These are phyloP conservation scores for Sporothrix pallida DNA, from an alignment of 2,329 filamentous ascomycete species.

Conservation along the genomic window DNA sequence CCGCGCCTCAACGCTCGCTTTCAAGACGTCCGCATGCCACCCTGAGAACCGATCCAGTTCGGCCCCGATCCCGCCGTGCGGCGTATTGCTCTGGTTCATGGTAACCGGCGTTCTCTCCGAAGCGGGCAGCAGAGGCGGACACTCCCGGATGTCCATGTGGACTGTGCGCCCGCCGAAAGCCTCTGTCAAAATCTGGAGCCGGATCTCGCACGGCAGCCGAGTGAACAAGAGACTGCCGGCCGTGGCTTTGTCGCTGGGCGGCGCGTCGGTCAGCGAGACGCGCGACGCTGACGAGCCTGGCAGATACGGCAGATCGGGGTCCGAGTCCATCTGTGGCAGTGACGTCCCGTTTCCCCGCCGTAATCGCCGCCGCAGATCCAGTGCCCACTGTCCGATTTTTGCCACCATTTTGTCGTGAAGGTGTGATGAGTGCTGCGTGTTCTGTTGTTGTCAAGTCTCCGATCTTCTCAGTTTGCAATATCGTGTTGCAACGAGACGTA, in stretches of 20 bases:
- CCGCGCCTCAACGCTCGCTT: background rate
- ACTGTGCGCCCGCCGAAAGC: slow-evolving; percentile 12
- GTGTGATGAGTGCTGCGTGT: no score
- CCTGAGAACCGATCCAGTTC: background rate
- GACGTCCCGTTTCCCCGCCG: background rate
- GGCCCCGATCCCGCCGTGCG: slow-evolving; percentile 5
- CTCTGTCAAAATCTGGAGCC: slow-evolving; percentile 1
- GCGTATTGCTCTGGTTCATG: background rate
- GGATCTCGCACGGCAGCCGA: background rate
- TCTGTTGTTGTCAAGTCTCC: no score
- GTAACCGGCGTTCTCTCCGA: background rate
- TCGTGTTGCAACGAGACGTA: no score
- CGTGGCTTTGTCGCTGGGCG: background rate
- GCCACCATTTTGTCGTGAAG: no score
- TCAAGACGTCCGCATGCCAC: background rate
- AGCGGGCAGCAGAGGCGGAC: background rate
- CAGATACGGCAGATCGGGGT: background rate
- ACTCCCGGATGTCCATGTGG: slow-evolving; percentile 14
- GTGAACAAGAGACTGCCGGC: background rate
- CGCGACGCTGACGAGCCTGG: background rate
- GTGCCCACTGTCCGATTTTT: background rate
- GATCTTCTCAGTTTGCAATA: no score
- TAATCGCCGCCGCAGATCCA: background rate
- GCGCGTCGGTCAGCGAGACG: background rate
- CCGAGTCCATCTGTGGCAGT: background rate